Percentiles rank a stretch among this genome's conserved stretches.
These are phyloP conservation scores for Neospermospora avenae DNA, from an alignment of 2,329 filamentous ascomycete genomes.

Conservation along the genomic window DNA sequence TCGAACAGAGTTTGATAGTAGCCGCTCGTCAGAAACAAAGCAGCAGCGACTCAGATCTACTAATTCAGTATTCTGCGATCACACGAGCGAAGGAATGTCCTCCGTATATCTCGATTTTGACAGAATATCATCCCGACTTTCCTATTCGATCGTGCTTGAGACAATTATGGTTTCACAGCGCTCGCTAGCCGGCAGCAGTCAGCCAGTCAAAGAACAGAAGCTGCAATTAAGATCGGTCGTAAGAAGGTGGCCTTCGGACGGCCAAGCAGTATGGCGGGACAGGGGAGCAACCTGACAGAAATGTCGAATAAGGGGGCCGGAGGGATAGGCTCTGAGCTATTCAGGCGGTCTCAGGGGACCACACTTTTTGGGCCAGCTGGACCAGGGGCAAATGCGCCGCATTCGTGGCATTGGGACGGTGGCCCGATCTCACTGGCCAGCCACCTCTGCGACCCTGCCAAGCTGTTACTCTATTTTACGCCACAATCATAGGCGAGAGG, in stretches of 20 bases:
- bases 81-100: conserved; percentile 6
- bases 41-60: not conserved
- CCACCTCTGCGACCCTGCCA: conserved; percentile 1
- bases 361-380: not conserved
- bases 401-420: conserved; percentile 6
- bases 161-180: conserved; percentile 14
- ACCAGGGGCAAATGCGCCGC: conserved; percentile 2
- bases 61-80: not conserved
- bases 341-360: not conserved
- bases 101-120: not conserved
- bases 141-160: conserved; percentile 16
- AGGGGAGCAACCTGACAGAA: not conserved
- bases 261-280: conserved; percentile 11
- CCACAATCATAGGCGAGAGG: conserved; percentile 18
- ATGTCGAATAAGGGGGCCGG: not conserved
- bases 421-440: conserved; percentile 3
- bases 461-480: not conserved
- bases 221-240: conserved; percentile 5
- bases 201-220: conserved; percentile 10
- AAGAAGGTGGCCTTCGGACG: conserved; percentile 12
- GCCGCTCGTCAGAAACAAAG: not conserved
- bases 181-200: not conserved
- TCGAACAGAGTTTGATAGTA: not conserved
- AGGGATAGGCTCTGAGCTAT: not conserved
- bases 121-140: conserved; percentile 6